A percentile compares a stretch with the other conserved stretches of the same genome.
Evolutionary conservation across 140 eudicot species (phyloP).

Genomic region (Ambrosia hybrid): DNA sequence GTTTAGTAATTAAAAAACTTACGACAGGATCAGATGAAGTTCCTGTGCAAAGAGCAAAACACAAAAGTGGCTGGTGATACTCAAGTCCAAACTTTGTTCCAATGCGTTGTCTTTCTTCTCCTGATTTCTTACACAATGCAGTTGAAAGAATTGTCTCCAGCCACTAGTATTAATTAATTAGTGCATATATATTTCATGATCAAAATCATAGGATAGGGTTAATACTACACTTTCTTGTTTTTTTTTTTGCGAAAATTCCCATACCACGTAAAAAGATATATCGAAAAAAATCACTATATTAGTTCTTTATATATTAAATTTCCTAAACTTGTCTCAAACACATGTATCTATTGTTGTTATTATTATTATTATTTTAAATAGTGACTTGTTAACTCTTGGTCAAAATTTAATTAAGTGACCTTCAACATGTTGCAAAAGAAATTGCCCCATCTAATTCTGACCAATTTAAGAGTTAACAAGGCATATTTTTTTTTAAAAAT

Average conservation of each 20-base stretch:
- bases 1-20: constrained; percentile 9
- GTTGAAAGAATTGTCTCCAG: constrained; percentile 74
- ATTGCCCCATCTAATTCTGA: no score
- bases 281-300: not conserved
- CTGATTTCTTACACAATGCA: constrained; percentile 68
- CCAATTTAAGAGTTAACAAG: no score
- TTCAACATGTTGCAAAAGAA: no score
- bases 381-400: not conserved
- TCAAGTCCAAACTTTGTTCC: constrained; percentile 58
- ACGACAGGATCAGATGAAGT: constrained; percentile 82
- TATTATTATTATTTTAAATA: no score
- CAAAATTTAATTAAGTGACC: no score
- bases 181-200: not conserved
- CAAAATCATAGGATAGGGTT: no score
- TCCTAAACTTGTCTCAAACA: not conserved
- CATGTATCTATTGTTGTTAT: no score
- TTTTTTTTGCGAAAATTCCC: no score
- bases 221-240: not conserved
- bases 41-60: constrained; percentile 84
- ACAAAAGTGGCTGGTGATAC: constrained; percentile 55
- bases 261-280: not conserved
- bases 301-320: no score
- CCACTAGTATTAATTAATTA: constrained; percentile 48
- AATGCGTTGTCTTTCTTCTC: constrained; percentile 66
- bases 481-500: no score